Conservation (phyloP, 352 stramenopile species). For the Phytophthora pluvialis region DNA sequence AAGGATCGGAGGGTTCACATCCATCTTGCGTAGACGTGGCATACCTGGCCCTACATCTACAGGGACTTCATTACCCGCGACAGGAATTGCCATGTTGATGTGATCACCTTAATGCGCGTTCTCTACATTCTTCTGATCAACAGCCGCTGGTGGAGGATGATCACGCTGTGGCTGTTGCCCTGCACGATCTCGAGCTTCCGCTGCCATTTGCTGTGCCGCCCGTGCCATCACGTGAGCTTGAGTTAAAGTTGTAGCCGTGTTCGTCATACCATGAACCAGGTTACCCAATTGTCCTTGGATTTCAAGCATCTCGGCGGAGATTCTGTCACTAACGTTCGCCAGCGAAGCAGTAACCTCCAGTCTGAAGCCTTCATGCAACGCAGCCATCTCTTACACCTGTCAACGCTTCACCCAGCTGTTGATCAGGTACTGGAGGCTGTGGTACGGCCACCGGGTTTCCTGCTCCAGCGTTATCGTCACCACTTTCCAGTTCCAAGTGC, state of each 20-base stretch:
- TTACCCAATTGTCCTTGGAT: constrained; percentile 8
- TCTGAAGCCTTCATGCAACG: not conserved
- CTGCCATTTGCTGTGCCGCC: not conserved
- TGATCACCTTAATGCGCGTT: not conserved
- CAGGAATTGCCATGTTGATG: not conserved
- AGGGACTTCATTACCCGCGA: too few species aligned
- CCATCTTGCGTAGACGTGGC: constrained; percentile 14
- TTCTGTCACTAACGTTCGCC: constrained; percentile 1
- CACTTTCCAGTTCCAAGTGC: constrained; percentile 1
- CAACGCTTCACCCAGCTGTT: not conserved
- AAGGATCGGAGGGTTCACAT: constrained; percentile 4
- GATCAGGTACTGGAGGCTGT: too few species aligned
- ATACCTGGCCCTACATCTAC: not conserved
- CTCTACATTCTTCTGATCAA: not conserved
- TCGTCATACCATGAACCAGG: too few species aligned
- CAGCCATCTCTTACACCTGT: not conserved
- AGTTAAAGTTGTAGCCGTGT: too few species aligned
- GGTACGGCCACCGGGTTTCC: too few species aligned
- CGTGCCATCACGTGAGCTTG: too few species aligned
- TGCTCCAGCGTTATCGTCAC: not conserved
- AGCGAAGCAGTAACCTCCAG: constrained; percentile 5
- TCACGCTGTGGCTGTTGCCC: not conserved
- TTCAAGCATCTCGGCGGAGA: constrained; percentile 1
- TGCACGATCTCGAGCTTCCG: not conserved
- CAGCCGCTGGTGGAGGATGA: too few species aligned